A percentile compares a stretch with the other conserved stretches of the same genome.
These are phyloP conservation scores for Calonectria crousiana DNA, from an alignment of 2,329 filamentous ascomycete species.

Conservation along the genomic window DNA sequence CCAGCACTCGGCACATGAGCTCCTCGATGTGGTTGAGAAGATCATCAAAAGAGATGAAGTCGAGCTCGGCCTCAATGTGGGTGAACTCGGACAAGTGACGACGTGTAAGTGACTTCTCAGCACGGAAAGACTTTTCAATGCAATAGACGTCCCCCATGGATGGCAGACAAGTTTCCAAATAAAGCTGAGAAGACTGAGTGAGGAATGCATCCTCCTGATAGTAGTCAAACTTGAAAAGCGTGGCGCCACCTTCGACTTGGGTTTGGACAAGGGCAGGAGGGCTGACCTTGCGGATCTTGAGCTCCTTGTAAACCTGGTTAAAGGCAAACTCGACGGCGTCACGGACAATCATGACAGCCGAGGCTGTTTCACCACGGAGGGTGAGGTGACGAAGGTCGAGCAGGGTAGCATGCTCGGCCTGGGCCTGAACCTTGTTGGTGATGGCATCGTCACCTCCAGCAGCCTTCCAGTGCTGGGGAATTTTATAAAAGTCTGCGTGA, in stretches of 20 bases:
- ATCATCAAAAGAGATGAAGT: conserved; percentile 94
- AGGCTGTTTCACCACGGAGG: conserved; percentile 85
- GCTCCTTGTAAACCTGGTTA: conserved; percentile 80
- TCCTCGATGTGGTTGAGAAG: conserved; percentile 89
- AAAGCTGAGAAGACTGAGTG: conserved; percentile 96
- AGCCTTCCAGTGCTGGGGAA: conserved; percentile 75
- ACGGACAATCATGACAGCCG: conserved; percentile 89
- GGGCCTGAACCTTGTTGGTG: conserved; percentile 77
- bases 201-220: conserved; percentile 93
- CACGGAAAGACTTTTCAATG: conserved; percentile 98
- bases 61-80: conserved; percentile 94
- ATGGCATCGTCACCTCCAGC: conserved; percentile 91
- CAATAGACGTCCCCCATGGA: conserved; percentile 96
- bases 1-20: conserved; percentile 87
- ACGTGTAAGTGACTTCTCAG: conserved; percentile 94
- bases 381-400: conserved; percentile 88
- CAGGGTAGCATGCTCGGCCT: conserved; percentile 70
- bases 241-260: conserved; percentile 92
- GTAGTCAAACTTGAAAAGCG: conserved; percentile 90
- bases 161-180: conserved; percentile 94
- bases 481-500: conserved; percentile 88
- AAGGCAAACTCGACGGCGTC: conserved; percentile 86
- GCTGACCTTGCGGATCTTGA: conserved; percentile 83
- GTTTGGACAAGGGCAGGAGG: conserved; percentile 95
- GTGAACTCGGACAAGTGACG: conserved; percentile 97